Evolutionary conservation across 208 protist genomes (phyloP), one percentile per base, ranked within the genome.

Genomic region (Phytomonas francai): DNA sequence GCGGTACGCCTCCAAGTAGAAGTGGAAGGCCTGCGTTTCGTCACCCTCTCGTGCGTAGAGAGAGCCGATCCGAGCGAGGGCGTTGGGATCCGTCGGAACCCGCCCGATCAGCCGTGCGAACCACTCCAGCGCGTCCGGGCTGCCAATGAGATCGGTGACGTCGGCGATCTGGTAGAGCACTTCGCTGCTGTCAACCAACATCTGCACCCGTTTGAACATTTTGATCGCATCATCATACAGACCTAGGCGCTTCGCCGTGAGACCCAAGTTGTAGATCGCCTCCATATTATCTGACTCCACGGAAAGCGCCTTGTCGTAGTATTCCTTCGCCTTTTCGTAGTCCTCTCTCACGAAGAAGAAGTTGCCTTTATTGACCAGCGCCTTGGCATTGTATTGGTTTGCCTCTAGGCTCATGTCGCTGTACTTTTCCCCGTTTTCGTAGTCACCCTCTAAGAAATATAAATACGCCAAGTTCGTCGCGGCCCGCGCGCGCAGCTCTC

Each of bases 381-480:
- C 97, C 74, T 92, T 97, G 58, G 97, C 95, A 80, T 99, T 99
- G 87, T 98, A 98, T 74, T 91, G 83, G 74, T 99, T 94, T 54
- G 94, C 81, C 73, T 91, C 81, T 58, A 99, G 73, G 56, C 96
- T 97, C 69, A 96, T 81, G 63, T 98, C 85, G 71, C 96, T 97
- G 81, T 99, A 98, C 73, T 96, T 94, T 69, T 98, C 91, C 25
- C 97, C 97, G 72, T 89, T 98, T 22, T 97, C 92, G 73, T 92
- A 87, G 79, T 99, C 97, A 67, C 93, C 94, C 73, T 99, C 97
- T n/a, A 99, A 86, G 78, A 98, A 98, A 88, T 99, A 99, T 28
- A 99, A 81, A 73, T 98, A 99, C 9, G 95, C 94, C 27, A 99
- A 79, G 84, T 99, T 99, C 58, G 96, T 98, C 63, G 97, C 94